Evolutionary conservation across 2,329 filamentous ascomycete species (phyloP), one percentile per base, ranked within the genome.

Genomic region (Pyrenophora seminiperda): DNA sequence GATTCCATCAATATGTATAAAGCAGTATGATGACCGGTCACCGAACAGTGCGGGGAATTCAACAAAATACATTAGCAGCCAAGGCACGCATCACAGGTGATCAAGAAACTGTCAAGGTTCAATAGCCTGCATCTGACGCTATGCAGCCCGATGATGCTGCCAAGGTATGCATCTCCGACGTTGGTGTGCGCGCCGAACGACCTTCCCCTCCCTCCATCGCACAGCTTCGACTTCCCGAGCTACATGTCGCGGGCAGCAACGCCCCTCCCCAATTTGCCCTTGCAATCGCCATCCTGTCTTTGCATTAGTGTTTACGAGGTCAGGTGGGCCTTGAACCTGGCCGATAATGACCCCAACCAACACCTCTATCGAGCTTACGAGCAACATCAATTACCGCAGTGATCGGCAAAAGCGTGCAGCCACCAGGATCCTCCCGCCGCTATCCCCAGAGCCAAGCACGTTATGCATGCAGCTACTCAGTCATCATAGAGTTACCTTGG

Each of bases 351-450:
- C 19, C 38, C 19, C 38, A 53, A 15, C 40, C 14, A 18, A 34
- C 37, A 38, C 30, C 31, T 41, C 27, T 33, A 18, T 47, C 19
- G 17, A 41, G 41, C 27, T 33, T 17, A 47, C 19, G 17, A 41
- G 41, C 47, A 39, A 17, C 20, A 5, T 44, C 42, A 44, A 19
- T 41, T 41, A 37, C 44, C 56, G 54, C 45, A 34, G 24, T 59
- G 65, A 67, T 68, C 60, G 54, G 53, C 62, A 42, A 41, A 47
- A 58, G 56, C 55, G 47, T 53, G 44, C 63, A 66, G 66, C 63
- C 62, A 67, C 38, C 43, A 51, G 43, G 32, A 42, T 47, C 36
- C 41, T 62, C 55, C 64, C 61, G 61, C 61, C 54, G 60, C 64
- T 67, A 66, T 44, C 38, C 49, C 46, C 48, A 53, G 50, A 54